Conservation (phyloP, 164 flowering plant genomes). For the Liriodendron chinense region DNA sequence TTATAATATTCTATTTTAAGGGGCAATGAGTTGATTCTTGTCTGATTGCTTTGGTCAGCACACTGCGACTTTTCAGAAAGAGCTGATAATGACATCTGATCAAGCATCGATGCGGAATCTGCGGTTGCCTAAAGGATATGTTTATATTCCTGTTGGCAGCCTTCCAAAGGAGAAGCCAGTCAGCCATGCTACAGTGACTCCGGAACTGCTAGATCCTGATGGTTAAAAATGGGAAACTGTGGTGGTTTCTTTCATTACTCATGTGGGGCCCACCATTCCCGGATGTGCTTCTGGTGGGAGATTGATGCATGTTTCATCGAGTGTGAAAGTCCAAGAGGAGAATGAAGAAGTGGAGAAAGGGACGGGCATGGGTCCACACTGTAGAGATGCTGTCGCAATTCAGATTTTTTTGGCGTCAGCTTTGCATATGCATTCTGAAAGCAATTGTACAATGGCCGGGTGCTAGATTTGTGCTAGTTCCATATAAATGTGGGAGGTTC, state of each 20-base stretch:
- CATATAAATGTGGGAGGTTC: slow-evolving; percentile 18
- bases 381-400: slow-evolving; percentile 9
- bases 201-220: slow-evolving; percentile 38
- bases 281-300: slow-evolving; percentile 19
- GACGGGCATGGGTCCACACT: slow-evolving; percentile 12
- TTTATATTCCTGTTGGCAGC: slow-evolving; percentile 71
- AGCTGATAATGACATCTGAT: slow-evolving; percentile 84
- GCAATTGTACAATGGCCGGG: slow-evolving; percentile 52
- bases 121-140: slow-evolving; percentile 76
- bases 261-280: slow-evolving; percentile 9
- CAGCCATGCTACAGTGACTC: slow-evolving; percentile 29
- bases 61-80: slow-evolving; percentile 73
- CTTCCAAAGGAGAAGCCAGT: slow-evolving; percentile 63
- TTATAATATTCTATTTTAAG: not conserved
- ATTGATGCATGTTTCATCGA: slow-evolving; percentile 6
- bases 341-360: slow-evolving; percentile 3
- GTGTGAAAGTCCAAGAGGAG: slow-evolving; percentile 5
- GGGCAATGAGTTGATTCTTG: not conserved
- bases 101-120: slow-evolving; percentile 81
- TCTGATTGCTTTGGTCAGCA: slow-evolving; percentile 33
- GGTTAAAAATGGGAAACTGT: slow-evolving; percentile 26
- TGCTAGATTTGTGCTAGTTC: slow-evolving; percentile 22
- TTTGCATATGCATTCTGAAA: slow-evolving; percentile 58
- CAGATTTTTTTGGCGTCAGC: slow-evolving; percentile 36
- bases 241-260: slow-evolving; percentile 8